Base-by-base conservation (phyloP, 1,139 yeast species). In the Pichia sp. region DNA sequence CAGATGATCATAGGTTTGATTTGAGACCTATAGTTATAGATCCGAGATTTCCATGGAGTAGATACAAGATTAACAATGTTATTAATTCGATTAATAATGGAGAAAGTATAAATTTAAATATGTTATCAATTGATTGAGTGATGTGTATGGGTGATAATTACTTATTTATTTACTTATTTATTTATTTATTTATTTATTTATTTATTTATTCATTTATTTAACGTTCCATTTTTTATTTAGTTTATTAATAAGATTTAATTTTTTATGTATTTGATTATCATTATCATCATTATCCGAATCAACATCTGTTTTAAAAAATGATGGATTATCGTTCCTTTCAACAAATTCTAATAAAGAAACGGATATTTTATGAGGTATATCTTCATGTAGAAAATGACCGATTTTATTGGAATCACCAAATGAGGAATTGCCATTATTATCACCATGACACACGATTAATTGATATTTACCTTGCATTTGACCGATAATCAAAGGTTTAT, bases 391-490 rank as follows among this genome's bases (percentile, higher is more conserved):
- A 62, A 90, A 93, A 69, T 93, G 99, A 1, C 98, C 97, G 1
- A 91, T 75, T 41, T 81, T 49, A 25, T 52, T 62, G 2, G 63
- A 53, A 30, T 70, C 68, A n/a, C 8, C 36, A 25, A 22, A 22
- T 22, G 25, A 22, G 3, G 25, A 3, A 22, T 22, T 22, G 3
- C 25, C 25, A 22, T 22, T 22, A 22, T 22, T 22, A 3, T 22
- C 3, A 22, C 25, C 25, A 44, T 56, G 61, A 67, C 90, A 85
- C 5, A 90, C 95, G 18, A 88, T 83, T 46, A 93, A 74, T 67
- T 93, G 99, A 67, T 86, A 93, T 64, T 87, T 89, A 0, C 95
- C 95, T 69, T 91, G 98, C 99, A 93, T 93, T 69, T 95, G 99
- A 0, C 97, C 99, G 53, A 93, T 84, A 66, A 90, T 89, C 44